phyloP scores from a whole-genome alignment of 1,284 basidiomycete genomes.

The Sphaerobolus stellatus region DNA sequence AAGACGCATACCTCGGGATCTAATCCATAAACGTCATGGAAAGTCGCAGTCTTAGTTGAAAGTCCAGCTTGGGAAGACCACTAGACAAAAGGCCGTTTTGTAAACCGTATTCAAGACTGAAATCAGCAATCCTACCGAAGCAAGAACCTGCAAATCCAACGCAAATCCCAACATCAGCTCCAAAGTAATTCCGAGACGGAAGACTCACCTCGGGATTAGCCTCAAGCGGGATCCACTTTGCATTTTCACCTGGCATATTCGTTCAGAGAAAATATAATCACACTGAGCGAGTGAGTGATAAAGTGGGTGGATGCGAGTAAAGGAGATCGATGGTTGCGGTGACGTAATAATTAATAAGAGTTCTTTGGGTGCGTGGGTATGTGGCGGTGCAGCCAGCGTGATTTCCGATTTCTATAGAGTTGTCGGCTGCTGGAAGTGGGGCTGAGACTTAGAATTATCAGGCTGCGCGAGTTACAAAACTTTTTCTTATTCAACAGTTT shows the following conservation, averaged over 20 bases:
- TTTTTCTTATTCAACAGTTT: no score
- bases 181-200: constrained; percentile 4
- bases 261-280: neutral
- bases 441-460: no score
- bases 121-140: constrained; percentile 36
- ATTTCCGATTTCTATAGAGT: no score
- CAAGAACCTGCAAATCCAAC: constrained; percentile 45
- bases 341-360: no score
- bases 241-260: neutral
- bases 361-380: no score
- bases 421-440: no score
- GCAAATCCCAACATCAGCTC: constrained; percentile 9
- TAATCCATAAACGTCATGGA: constrained; percentile 81
- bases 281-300: neutral
- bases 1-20: constrained; percentile 62
- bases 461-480: no score
- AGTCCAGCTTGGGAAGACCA: constrained; percentile 80
- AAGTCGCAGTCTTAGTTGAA: constrained; percentile 53
- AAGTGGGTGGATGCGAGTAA: no score
- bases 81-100: constrained; percentile 37
- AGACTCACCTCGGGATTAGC: constrained; percentile 67
- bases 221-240: constrained; percentile 72
- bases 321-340: no score
- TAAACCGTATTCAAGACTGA: constrained; percentile 22
- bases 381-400: no score